A percentile compares a stretch with the other conserved stretches of the same genome.
Conservation (phyloP, 768 basidiomycete species). For the Mycena kentingensis region DNA sequence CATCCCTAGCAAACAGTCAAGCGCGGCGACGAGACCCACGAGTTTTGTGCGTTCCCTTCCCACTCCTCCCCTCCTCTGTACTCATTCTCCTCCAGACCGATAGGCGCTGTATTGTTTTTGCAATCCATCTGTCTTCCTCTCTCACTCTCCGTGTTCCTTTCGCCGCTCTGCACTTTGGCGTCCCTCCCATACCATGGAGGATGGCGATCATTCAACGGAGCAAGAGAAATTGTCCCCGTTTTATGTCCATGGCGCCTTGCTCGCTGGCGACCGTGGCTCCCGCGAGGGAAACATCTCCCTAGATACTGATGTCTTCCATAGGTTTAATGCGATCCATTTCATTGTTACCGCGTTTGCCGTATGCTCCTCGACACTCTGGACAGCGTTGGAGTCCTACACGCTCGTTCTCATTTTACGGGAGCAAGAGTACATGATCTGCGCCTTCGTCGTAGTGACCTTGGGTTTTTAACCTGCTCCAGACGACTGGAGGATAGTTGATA, state of each 20-base stretch:
- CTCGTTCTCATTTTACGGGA: conserved; percentile 95
- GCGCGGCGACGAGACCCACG: conserved; percentile 92
- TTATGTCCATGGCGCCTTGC: conserved; percentile 29
- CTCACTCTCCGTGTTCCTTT: neutral
- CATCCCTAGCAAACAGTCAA: conserved; percentile 96
- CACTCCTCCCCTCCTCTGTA: neutral
- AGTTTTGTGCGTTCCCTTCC: conserved; percentile 77
- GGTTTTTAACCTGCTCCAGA: conserved; percentile 37
- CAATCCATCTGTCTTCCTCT: conserved; percentile 25
- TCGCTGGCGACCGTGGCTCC: conserved; percentile 47
- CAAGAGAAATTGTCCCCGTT: conserved; percentile 49
- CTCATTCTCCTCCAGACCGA: conserved; percentile 35
- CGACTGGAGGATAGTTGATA: conserved; percentile 38
- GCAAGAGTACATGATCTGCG: conserved; percentile 53
- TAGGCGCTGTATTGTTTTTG: conserved; percentile 3
- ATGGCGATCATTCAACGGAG: conserved; percentile 86
- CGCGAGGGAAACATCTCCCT: conserved; percentile 47
- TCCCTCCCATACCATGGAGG: conserved; percentile 59
- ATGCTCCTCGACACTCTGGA: conserved; percentile 97
- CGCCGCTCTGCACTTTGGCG: conserved; percentile 85
- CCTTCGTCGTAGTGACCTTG: conserved; percentile 34
- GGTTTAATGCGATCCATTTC: neutral
- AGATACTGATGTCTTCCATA: conserved; percentile 9
- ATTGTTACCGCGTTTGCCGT: conserved; percentile 1
- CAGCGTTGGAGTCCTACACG: conserved; percentile 72